A percentile compares a stretch with the other conserved stretches of the same genome.
Conservation (phyloP, 352 stramenopile genomes). For the Globisporangium recalcitrans region DNA sequence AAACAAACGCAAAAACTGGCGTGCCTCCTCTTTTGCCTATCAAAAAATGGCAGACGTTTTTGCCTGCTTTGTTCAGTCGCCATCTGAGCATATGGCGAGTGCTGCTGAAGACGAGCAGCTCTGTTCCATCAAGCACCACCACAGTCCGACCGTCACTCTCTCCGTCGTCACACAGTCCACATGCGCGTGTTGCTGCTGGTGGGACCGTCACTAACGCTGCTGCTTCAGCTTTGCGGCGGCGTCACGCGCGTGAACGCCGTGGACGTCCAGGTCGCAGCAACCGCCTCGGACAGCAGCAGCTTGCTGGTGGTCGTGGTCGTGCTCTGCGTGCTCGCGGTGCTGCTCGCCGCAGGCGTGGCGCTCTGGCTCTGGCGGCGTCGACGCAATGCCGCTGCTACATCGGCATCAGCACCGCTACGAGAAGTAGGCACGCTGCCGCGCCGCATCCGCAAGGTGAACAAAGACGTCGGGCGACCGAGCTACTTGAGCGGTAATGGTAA, state of each 20-base stretch:
- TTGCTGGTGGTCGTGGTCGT: slow-evolving; percentile 15
- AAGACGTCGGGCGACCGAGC: slow-evolving; percentile 11
- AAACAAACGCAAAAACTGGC: background rate
- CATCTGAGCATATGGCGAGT: background rate
- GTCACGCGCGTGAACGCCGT: background rate
- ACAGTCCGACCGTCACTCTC: background rate
- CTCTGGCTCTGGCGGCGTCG: slow-evolving; percentile 16
- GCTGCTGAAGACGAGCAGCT: background rate
- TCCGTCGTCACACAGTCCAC: background rate
- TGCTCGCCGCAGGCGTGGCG: slow-evolving; percentile 5
- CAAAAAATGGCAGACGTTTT: background rate
- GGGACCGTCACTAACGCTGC: background rate
- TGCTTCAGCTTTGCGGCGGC: background rate
- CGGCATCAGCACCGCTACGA: background rate
- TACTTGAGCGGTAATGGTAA: slow-evolving; percentile 6
- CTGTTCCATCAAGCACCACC: background rate
- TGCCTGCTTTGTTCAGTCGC: too few species aligned
- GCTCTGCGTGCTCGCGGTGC: slow-evolving; percentile 11
- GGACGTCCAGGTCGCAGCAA: background rate
- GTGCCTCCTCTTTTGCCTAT: too few species aligned
- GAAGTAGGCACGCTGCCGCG: slow-evolving; percentile 14
- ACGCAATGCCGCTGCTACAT: background rate
- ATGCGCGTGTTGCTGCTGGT: background rate
- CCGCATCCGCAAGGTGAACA: slow-evolving; percentile 19
- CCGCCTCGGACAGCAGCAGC: slow-evolving; percentile 2